These are phyloP conservation scores for Corynascus novoguineensis DNA, from an alignment of 495 filamentous ascomycete genomes.

Conservation along the genomic window DNA sequence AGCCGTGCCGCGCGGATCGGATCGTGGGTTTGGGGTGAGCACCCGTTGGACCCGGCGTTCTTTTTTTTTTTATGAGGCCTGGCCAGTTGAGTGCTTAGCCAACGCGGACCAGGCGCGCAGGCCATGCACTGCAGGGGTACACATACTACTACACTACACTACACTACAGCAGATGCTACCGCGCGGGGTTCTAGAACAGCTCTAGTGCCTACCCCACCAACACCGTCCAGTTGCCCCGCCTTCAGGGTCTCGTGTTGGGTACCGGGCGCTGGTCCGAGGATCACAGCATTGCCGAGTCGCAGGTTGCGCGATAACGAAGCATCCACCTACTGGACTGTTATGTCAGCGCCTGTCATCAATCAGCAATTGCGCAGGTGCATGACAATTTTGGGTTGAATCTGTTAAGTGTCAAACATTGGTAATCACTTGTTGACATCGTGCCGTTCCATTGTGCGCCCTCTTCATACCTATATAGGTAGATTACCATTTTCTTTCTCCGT, in stretches of 20 bases:
- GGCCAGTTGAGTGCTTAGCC: too few relatives aligned
- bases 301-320: too few relatives aligned
- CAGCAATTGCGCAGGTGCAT: background rate
- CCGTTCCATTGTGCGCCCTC: background rate
- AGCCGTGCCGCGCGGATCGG: conserved; percentile 9
- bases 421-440: background rate
- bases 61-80: too few relatives aligned
- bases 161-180: conserved; percentile 5
- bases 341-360: conserved; percentile 29
- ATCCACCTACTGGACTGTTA: conserved; percentile 4
- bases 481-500: too few relatives aligned
- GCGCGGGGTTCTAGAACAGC: conserved; percentile 26
- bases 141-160: too few relatives aligned
- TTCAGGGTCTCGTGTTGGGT: background rate
- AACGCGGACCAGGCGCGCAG: background rate
- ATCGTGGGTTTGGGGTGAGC: background rate
- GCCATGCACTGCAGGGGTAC: conserved; percentile 2
- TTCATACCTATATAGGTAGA: background rate
- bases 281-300: background rate
- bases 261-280: background rate
- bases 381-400: background rate
- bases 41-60: background rate
- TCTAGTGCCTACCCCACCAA: conserved; percentile 19
- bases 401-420: background rate
- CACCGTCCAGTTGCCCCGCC: background rate